Evolutionary conservation across 148 eudicot genomes (phyloP), one percentile per base, ranked within the genome.

Genomic region (Amaranthus hypochondriacus): DNA sequence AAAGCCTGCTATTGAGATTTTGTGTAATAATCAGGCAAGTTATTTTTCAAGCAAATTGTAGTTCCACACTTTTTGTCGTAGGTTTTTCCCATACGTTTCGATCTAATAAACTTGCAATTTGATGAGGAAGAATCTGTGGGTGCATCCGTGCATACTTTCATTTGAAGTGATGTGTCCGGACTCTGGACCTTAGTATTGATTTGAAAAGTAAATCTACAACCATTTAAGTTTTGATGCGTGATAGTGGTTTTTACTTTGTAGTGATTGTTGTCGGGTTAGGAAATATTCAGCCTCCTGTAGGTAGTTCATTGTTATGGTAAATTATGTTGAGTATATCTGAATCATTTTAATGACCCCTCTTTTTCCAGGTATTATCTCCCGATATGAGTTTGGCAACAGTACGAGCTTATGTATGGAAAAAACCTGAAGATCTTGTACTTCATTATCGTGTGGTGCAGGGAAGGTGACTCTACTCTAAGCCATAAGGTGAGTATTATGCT

Each of bases 341-440:
- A 48, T 75, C 56, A 51, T 49, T 1, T 65, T 60, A 11, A 50
- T 43, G 15, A 56, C 65, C 8, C 63, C 15, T 64, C 39, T 71
- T 66, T 46, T 67, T 87, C 48, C 88, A 95, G 98, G 92, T 90
- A 58, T 81, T 94, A 78, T 81, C 92, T 60, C 98, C 96, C 62
- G 97, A 91, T 9, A 94, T 94, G 98, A 92, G 98, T 82, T 84
- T 94, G 80, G 97, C 97, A 46, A 94, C 98, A 46, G 97, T 94
- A 54, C 88, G 97, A 46, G 82, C 92, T 13, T 94, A 92, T 83
- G 83, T 94, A 58, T 94, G 97, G 98, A 91, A 94, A 82, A 94
- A 89, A 80, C 74, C 95, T 21, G 98, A 94, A 49, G 98, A 94
- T 75, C 83, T 94, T 67, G 74, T 88, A 57, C 98, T 94, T 73